Evolutionary conservation across 1,139 yeast genomes (phyloP).

Genomic region (Groenewaldozyma auringiensis): DNA sequence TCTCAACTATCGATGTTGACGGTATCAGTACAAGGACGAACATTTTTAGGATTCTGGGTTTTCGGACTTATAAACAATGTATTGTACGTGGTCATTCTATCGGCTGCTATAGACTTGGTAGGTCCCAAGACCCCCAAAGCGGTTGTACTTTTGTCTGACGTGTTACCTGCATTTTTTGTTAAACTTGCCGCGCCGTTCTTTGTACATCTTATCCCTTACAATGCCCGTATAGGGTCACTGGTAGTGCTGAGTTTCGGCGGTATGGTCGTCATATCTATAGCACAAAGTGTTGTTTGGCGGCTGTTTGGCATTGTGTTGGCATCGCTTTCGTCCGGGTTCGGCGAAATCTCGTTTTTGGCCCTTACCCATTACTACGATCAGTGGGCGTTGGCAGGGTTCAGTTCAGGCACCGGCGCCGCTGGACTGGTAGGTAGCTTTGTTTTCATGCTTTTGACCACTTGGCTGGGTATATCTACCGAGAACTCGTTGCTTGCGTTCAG

Average conservation of each 20-base stretch:
- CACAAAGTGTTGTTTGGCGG: conserved; percentile 32
- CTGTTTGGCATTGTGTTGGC: conserved; percentile 74
- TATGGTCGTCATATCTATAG: conserved; percentile 61
- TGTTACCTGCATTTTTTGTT: conserved; percentile 68
- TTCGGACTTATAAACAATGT: conserved; percentile 87
- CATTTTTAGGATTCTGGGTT: conserved; percentile 47
- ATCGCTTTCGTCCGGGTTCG: conserved; percentile 78
- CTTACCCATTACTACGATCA: conserved; percentile 57
- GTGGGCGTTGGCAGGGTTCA: conserved; percentile 71
- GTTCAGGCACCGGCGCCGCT: conserved; percentile 94
- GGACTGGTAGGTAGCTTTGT: conserved; percentile 73
- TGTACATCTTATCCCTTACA: conserved; percentile 58
- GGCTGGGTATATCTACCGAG: conserved; percentile 41
- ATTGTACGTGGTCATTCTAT: conserved; percentile 79
- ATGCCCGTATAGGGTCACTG: conserved; percentile 44
- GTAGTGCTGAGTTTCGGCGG: conserved; percentile 62
- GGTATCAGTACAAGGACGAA: conserved; percentile 10
- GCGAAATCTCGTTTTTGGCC: conserved; percentile 82
- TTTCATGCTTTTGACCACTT: conserved; percentile 49
- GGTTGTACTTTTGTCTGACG: conserved; percentile 75
- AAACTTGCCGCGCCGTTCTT: conserved; percentile 75
- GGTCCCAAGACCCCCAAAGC: conserved; percentile 83
- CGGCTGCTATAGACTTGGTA: conserved; percentile 88
- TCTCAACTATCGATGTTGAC: background rate
- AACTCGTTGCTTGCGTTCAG: conserved; percentile 43